Evolutionary conservation across 495 filamentous ascomycete species (phyloP).

Genomic region (Chaetomium cochliodes): DNA sequence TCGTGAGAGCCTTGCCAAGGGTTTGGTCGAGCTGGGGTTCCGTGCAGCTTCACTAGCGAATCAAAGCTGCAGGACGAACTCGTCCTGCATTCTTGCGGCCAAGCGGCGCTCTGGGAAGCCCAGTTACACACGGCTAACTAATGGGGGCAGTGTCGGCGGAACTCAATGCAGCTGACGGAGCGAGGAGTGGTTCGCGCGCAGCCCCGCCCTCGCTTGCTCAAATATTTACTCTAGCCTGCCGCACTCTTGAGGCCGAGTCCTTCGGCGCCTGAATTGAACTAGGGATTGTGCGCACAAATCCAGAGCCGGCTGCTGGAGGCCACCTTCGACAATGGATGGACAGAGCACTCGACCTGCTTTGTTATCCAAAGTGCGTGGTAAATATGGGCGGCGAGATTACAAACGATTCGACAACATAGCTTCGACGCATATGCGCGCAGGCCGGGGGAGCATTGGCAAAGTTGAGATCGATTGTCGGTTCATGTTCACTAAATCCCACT

Average conservation of each 20-base stretch:
- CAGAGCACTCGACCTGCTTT: constrained; percentile 7
- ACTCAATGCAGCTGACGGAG: neutral
- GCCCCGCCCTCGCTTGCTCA: constrained; percentile 1
- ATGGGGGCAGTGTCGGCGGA: constrained; percentile 2
- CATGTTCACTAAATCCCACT: constrained; percentile 35
- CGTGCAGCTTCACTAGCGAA: constrained; percentile 6
- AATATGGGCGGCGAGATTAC: constrained; percentile 23
- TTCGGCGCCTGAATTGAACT: neutral
- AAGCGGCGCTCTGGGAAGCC: neutral
- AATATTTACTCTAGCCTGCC: neutral
- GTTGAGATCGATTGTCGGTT: constrained; percentile 37
- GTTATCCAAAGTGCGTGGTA: neutral
- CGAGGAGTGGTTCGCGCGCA: neutral
- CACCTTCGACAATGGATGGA: constrained; percentile 2
- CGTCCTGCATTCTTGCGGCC: neutral
- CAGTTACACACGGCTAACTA: neutral
- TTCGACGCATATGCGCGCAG: constrained; percentile 22
- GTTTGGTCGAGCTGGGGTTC: neutral
- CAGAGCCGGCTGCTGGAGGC: neutral
- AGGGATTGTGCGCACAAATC: neutral
- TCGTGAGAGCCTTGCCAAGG: constrained; percentile 1
- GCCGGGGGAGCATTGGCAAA: constrained; percentile 25
- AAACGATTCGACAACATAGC: constrained; percentile 24
- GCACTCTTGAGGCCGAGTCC: neutral
- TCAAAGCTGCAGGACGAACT: neutral